These are phyloP conservation scores for Phymatotrichopsis omnivora DNA, from an alignment of 2,329 filamentous ascomycete genomes.

Conservation along the genomic window DNA sequence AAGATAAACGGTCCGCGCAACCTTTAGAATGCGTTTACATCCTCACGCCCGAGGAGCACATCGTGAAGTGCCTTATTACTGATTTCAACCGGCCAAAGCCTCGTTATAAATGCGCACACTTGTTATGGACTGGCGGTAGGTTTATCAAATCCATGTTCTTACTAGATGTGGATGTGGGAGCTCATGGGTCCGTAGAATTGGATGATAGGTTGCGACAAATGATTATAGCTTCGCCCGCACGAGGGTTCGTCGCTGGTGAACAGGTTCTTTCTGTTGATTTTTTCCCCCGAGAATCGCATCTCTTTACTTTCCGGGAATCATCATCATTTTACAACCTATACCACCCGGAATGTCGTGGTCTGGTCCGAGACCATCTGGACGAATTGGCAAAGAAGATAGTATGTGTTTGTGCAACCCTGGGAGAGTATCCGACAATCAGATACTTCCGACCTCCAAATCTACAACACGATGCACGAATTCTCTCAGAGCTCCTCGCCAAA, in stretches of 20 bases:
- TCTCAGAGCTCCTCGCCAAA: conserved; percentile 77
- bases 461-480: conserved; percentile 74
- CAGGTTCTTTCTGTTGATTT: conserved; percentile 79
- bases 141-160: too few species aligned
- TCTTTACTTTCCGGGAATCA: conserved; percentile 85
- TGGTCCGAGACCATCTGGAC: conserved; percentile 76
- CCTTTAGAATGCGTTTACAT: conserved; percentile 93
- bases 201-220: conserved; percentile 22
- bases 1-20: conserved; percentile 71
- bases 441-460: conserved; percentile 70
- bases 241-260: conserved; percentile 65
- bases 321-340: conserved; percentile 92
- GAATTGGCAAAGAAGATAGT: conserved; percentile 82
- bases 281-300: conserved; percentile 78
- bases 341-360: conserved; percentile 76
- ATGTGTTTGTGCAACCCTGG: conserved; percentile 79
- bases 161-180: too few species aligned
- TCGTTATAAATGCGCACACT: conserved; percentile 60
- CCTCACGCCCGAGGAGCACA: conserved; percentile 72
- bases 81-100: conserved; percentile 70
- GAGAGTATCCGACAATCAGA: conserved; percentile 85
- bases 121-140: conserved; percentile 73
- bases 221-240: conserved; percentile 26
- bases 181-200: conserved; percentile 15
- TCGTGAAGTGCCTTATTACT: conserved; percentile 86